Percentiles rank a stretch among this genome's conserved stretches.
phyloP scores from a whole-genome alignment of 176 grass and related monocot species.

The Oryza nivara region DNA sequence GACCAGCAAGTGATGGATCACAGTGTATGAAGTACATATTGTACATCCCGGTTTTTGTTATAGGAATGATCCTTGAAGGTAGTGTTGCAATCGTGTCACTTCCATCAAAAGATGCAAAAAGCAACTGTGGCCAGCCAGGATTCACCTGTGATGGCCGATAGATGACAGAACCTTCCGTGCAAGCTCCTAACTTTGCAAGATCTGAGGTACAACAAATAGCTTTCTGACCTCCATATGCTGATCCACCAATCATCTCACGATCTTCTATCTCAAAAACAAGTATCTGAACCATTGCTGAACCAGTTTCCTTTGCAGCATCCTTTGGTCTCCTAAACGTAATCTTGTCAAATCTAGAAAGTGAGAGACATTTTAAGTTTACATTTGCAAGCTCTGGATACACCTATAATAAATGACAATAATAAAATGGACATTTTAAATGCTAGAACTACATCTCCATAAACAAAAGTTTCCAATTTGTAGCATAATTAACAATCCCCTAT shows the following conservation, averaged over 20 bases:
- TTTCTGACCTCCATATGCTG: constrained; percentile 93
- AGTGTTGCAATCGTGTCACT: constrained; percentile 71
- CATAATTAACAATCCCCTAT: background rate
- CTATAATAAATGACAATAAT: background rate
- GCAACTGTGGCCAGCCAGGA: constrained; percentile 78
- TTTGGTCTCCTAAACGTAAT: constrained; percentile 79
- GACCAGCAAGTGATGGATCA: constrained; percentile 63
- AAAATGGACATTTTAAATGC: background rate
- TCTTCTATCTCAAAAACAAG: constrained; percentile 97
- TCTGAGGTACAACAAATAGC: constrained; percentile 96
- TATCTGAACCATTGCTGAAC: constrained; percentile 75
- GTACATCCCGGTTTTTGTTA: constrained; percentile 93
- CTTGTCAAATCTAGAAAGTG: constrained; percentile 80
- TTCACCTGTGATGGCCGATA: constrained; percentile 71
- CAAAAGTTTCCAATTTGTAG: background rate
- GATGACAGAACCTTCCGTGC: constrained; percentile 81
- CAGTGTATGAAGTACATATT: constrained; percentile 99
- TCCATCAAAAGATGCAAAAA: constrained; percentile 81
- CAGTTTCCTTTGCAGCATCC: constrained; percentile 54
- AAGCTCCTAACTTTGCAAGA: constrained; percentile 91
- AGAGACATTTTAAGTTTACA: constrained; percentile 10
- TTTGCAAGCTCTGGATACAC: constrained; percentile 14
- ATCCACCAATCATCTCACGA: constrained; percentile 90
- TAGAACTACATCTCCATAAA: background rate
- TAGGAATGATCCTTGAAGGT: constrained; percentile 65